Percentiles rank a stretch among this genome's conserved stretches.
Evolutionary conservation across 2,329 filamentous ascomycete species (phyloP).

Genomic region (Colletotrichum chrysophilum): DNA sequence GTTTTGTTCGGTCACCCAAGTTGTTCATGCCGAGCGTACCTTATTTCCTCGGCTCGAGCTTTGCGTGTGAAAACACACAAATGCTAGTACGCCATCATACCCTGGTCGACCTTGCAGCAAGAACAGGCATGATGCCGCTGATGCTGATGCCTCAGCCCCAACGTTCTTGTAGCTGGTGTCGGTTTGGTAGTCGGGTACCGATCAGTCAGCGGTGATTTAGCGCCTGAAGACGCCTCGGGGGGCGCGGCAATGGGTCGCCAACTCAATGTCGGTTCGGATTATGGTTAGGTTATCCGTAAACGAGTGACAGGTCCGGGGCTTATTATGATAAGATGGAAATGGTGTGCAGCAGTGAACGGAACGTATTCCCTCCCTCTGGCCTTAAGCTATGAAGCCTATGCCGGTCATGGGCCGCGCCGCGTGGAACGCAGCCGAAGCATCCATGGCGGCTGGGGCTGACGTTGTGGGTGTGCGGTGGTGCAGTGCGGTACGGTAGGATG

Average conservation of each 20-base stretch:
- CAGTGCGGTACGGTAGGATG: not conserved
- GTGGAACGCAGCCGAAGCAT: conserved; percentile 1
- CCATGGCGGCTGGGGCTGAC: not conserved
- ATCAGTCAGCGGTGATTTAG: conserved; percentile 3
- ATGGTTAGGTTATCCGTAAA: not conserved
- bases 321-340: not conserved
- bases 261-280: not conserved
- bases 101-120: not conserved
- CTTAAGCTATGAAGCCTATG: not conserved
- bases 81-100: not conserved
- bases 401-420: conserved; percentile 4
- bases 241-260: not conserved
- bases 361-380: not conserved
- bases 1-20: not conserved
- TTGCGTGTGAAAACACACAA: not conserved
- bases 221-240: not conserved
- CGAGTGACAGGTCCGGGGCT: not conserved
- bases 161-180: not conserved
- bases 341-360: not conserved
- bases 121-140: not conserved
- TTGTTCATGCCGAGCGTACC: not conserved
- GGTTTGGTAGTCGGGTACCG: not conserved
- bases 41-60: not conserved
- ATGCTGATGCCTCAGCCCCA: not conserved
- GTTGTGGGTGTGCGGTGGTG: not conserved